A percentile compares a stretch with the other conserved stretches of the same genome.
Conservation (phyloP, 768 basidiomycete species). For the Rickenella mellea region DNA sequence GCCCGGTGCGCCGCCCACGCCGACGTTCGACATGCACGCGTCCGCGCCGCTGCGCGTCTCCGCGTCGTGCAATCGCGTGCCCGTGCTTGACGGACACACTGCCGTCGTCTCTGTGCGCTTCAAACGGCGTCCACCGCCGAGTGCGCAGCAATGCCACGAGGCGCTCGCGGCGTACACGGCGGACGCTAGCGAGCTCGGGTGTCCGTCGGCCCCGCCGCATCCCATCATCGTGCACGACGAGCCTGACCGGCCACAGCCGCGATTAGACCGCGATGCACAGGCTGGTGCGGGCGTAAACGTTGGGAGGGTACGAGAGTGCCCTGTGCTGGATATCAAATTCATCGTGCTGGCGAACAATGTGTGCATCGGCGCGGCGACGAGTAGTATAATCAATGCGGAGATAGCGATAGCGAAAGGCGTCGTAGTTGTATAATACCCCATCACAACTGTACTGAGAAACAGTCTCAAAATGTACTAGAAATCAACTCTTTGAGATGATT, state of each 20-base stretch:
- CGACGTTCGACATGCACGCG: slow-evolving; percentile 79
- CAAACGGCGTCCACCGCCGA: slow-evolving; percentile 67
- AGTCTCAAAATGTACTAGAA: too few relatives aligned
- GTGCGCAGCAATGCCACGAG: slow-evolving; percentile 78
- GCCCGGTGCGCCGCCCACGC: slow-evolving; percentile 10
- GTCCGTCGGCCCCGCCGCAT: slow-evolving; percentile 78
- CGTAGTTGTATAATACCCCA: too few relatives aligned
- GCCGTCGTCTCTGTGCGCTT: slow-evolving; percentile 87
- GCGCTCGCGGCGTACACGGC: slow-evolving; percentile 68
- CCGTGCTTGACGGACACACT: slow-evolving; percentile 92
- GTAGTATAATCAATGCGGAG: slow-evolving; percentile 95
- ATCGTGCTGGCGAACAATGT: slow-evolving; percentile 91
- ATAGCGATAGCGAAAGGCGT: slow-evolving; percentile 76
- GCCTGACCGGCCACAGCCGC: slow-evolving; percentile 86
- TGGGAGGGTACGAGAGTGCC: slow-evolving; percentile 83
- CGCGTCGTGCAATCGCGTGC: slow-evolving; percentile 90
- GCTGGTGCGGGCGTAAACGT: slow-evolving; percentile 88
- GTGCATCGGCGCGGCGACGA: slow-evolving; percentile 91
- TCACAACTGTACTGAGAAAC: too few relatives aligned
- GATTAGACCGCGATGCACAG: slow-evolving; percentile 84
- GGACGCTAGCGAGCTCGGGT: slow-evolving; percentile 63
- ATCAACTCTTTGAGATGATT: too few relatives aligned
- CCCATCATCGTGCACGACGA: slow-evolving; percentile 91
- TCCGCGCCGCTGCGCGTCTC: slow-evolving; percentile 78
- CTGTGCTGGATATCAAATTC: slow-evolving; percentile 93